Conservation (phyloP, 1,284 basidiomycete genomes). For the Ceratobasidium sp. region DNA sequence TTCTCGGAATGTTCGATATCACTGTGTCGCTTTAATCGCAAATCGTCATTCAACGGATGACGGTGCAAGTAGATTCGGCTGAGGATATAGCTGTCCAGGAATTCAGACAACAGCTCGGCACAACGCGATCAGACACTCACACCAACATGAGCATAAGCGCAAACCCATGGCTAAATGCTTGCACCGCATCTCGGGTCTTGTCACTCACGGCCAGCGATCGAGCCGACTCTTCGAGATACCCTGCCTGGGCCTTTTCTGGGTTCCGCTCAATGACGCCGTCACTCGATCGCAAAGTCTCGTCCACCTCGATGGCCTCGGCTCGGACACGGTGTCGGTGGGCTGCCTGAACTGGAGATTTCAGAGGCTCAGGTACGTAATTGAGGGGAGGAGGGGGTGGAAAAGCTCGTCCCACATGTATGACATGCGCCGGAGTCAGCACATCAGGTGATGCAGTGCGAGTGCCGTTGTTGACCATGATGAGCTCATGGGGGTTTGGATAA, state of each 20-base stretch:
- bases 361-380: constrained; percentile 5
- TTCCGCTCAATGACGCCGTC: constrained; percentile 17
- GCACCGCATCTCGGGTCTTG: constrained; percentile 7
- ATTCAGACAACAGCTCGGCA: not conserved
- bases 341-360: not conserved
- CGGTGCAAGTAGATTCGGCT: constrained; percentile 36
- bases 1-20: not conserved
- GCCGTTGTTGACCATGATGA: not conserved
- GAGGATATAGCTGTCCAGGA: constrained; percentile 17
- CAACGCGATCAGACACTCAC: not conserved
- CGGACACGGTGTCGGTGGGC: not conserved
- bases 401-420: not conserved
- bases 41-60: constrained; percentile 18
- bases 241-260: not conserved
- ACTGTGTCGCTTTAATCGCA: not conserved
- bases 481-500: constrained; percentile 8
- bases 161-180: constrained; percentile 31
- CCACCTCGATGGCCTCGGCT: not conserved
- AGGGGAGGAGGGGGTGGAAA: not conserved
- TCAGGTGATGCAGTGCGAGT: not conserved
- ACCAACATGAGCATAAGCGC: constrained; percentile 35
- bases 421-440: not conserved
- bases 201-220: constrained; percentile 28
- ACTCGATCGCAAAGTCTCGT: not conserved
- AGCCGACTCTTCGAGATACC: constrained; percentile 9